Evolutionary conservation across 2,329 filamentous ascomycete genomes (phyloP), one percentile per base, ranked within the genome.

Genomic region (Hypoxylon sp.): DNA sequence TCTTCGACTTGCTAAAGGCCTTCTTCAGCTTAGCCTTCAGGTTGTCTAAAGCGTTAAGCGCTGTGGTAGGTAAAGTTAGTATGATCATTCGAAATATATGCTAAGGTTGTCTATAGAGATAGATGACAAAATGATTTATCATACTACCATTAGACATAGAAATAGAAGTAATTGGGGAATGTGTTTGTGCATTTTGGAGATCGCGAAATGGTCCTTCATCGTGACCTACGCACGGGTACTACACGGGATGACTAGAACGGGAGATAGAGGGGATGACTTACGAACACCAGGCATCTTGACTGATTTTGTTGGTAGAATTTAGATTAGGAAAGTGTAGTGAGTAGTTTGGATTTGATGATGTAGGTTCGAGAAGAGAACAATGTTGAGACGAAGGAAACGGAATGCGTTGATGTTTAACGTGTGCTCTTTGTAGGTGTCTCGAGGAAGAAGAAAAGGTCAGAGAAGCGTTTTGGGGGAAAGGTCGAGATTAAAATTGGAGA

Each of bases 211-310:
- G 21, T 47, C 19, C 13, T 9, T 37, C 20, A 44, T 29, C 30
- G 20, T 17, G 7, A 6, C 30, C 32, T 19, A 20, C n/a, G 29
- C 29, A n/a, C 13, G 5, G 16, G 17, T 29, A 31, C 15, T 31
- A 31, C 25, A 21, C 15, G 35, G 37, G 42, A 42, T 9, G 5
- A 29, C 7, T n/a, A 12, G 37, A 29, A 13, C 36, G 20, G 26
- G 23, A 36, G 36, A 46, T 21, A 48, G 54, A 44, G 25, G 30
- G 54, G 46, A 44, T 20, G 36, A 78, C 77, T 71, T 70, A 81
- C 79, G 78, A 67, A 81, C 73, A 60, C 78, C 78, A 68, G 75
- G 73, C 79, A 82, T 81, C 35, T 58, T 78, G 68, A 59, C 64
- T n/a, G 64, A 63, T 59, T 48, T 57, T 58, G 46, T 42, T 20